Evolutionary conservation across 768 basidiomycete genomes (phyloP).

Genomic region (Boletus edulis): DNA sequence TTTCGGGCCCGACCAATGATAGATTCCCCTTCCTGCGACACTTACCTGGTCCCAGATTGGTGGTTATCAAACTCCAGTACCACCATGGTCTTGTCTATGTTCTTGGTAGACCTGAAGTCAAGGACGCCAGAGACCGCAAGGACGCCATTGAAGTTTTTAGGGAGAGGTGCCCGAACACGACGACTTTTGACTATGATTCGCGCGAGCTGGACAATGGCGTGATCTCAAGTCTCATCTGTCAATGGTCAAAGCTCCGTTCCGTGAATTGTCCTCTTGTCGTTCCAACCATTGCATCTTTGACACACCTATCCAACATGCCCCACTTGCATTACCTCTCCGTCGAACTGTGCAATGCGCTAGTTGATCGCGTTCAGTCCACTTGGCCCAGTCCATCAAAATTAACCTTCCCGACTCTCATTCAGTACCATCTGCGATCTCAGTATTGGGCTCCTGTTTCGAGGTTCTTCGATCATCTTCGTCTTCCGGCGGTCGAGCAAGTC

Average conservation of each 20-base stretch:
- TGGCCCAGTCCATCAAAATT: neutral
- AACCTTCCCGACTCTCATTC: neutral
- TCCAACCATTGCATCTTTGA: neutral
- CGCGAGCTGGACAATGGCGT: neutral
- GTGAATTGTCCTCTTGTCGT: neutral
- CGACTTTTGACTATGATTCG: neutral
- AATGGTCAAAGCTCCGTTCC: neutral
- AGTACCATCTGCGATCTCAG: neutral
- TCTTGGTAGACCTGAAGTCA: too few relatives aligned
- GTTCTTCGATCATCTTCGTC: neutral
- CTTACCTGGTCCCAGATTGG: neutral
- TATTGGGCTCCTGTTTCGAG: neutral
- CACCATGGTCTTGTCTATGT: too few relatives aligned
- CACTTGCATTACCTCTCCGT: neutral
- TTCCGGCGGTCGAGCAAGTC: neutral
- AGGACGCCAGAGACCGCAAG: too few relatives aligned
- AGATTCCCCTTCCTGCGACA: neutral
- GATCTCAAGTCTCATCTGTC: neutral
- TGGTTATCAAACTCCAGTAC: neutral
- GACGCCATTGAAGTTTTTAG: neutral
- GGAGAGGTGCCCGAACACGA: neutral
- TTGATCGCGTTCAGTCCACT: neutral
- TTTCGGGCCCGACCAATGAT: accelerated
- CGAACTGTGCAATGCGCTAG: neutral
- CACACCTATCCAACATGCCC: neutral